A percentile compares a stretch with the other conserved stretches of the same genome.
These are phyloP conservation scores for Elsinoe fawcettii DNA, from an alignment of 2,329 filamentous ascomycete species.

Conservation along the genomic window DNA sequence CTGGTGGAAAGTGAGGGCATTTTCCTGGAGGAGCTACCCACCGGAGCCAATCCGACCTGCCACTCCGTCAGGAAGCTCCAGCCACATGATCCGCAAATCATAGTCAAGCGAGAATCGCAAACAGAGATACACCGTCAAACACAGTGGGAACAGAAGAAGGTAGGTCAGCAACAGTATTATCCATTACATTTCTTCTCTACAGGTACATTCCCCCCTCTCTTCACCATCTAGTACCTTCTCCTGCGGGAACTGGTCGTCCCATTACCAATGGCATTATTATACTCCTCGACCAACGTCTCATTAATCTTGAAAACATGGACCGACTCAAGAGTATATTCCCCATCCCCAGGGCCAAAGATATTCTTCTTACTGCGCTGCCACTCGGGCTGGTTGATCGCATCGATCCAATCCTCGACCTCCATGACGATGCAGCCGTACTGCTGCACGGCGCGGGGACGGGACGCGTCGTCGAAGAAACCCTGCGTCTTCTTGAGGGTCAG, in stretches of 20 bases:
- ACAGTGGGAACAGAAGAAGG: background rate
- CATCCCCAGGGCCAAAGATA: slow-evolving; percentile 40
- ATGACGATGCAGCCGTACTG: slow-evolving; percentile 82
- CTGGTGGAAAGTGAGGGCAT: no score
- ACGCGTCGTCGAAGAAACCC: slow-evolving; percentile 48
- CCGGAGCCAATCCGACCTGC: no score
- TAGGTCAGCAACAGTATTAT: slow-evolving; percentile 3
- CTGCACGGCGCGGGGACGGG: slow-evolving; percentile 55
- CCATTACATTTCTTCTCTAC: background rate
- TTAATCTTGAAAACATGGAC: slow-evolving; percentile 38
- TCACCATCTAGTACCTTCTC: slow-evolving; percentile 2
- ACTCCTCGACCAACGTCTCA: slow-evolving; percentile 15
- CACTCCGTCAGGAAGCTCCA: no score
- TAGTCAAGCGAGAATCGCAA: no score
- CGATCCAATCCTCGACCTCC: slow-evolving; percentile 90
- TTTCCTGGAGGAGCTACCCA: no score
- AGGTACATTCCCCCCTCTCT: background rate
- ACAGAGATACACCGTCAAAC: background rate
- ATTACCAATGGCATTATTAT: background rate
- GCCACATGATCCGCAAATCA: no score
- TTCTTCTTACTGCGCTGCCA: slow-evolving; percentile 61
- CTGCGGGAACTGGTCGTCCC: background rate
- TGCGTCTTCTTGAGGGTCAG: slow-evolving; percentile 63
- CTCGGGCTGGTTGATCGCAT: slow-evolving; percentile 83
- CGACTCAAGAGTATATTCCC: slow-evolving; percentile 38